Evolutionary conservation across 2,329 filamentous ascomycete species (phyloP), one percentile per base, ranked within the genome.

Genomic region (Mycogone perniciosa): DNA sequence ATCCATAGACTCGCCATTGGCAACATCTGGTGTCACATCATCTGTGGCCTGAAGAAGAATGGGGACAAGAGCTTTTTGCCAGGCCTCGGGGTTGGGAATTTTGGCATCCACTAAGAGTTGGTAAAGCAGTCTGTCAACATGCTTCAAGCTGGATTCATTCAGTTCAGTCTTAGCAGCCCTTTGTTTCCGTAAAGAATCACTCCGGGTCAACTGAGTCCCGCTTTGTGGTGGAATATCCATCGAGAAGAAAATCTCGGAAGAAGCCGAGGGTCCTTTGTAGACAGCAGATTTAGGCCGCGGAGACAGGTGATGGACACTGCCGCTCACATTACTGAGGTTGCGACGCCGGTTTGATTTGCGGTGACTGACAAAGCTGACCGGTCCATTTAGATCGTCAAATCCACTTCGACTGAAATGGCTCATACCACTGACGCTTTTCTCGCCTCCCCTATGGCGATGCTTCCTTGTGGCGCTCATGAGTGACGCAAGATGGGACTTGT

Each of bases 1-100:
- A 65, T 99, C 93, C 77, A 99, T 97, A 63, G 93, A 88, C 66
- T 99, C 93, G 30, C 90, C 91, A 50, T 82, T 81, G 51, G 90
- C 86, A 41, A 96, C 88, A 65, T 97, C 88, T 1, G 93, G 93
- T 56, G 95, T 87, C 4, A 99, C 91, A 63, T 97, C 93, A 57
- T 96, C 90, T 0, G 92, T 95, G 56, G 91, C 93, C 59, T 87
- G 87, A 26, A 96, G 75, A 20, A 99, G 76, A 47, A 99, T 95
- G 0, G 93, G 93, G 46, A 96, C 79, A 9, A 99, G 74, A 0
- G 92, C 89, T 58, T 85, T 91, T 64, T 96, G 88, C 93, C 93
- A 99, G 30, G 85, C 85, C 2, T 80, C 73, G 1, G 82, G 75
- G 59, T 88, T 86, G 9, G 86, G 79, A 27, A 99, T 82, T 3